A percentile compares a stretch with the other conserved stretches of the same genome.
These are phyloP conservation scores for Chaetothyriales sp. DNA, from an alignment of 2,329 filamentous ascomycete species.

Conservation along the genomic window DNA sequence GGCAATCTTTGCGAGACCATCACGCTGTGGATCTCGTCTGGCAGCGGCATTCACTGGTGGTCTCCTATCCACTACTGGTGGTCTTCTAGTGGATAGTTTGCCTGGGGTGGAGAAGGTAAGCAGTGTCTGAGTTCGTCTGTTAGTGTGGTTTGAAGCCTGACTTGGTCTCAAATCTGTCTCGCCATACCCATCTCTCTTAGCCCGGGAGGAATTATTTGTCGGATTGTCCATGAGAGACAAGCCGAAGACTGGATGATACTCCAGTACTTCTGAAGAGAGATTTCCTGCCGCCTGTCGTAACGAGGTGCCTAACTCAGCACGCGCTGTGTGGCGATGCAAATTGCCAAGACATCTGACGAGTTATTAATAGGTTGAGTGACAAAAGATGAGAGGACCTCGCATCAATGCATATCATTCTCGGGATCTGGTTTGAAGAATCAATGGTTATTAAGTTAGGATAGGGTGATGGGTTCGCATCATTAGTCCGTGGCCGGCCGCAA, in stretches of 20 bases:
- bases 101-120: slow-evolving; percentile 1
- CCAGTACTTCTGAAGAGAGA: background rate
- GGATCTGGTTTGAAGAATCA: no score
- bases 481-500: no score
- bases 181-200: background rate
- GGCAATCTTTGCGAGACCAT: slow-evolving; percentile 28
- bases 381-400: no score
- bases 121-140: background rate
- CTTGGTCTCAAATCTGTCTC: background rate
- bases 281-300: background rate
- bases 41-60: slow-evolving; percentile 4
- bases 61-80: slow-evolving; percentile 3
- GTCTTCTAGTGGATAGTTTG: slow-evolving; percentile 2
- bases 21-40: slow-evolving; percentile 8
- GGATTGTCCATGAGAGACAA: background rate
- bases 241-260: background rate
- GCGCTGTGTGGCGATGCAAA: no score
- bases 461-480: no score
- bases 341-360: no score
- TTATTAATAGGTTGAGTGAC: no score
- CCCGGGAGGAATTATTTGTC: background rate
- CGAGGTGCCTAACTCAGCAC: no score
- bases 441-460: no score
- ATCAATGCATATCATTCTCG: no score
- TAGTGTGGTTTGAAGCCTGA: background rate